A percentile compares a stretch with the other conserved stretches of the same genome.
phyloP scores from a whole-genome alignment of 176 grass and related monocot genomes.

The Pontederia crassipes region DNA sequence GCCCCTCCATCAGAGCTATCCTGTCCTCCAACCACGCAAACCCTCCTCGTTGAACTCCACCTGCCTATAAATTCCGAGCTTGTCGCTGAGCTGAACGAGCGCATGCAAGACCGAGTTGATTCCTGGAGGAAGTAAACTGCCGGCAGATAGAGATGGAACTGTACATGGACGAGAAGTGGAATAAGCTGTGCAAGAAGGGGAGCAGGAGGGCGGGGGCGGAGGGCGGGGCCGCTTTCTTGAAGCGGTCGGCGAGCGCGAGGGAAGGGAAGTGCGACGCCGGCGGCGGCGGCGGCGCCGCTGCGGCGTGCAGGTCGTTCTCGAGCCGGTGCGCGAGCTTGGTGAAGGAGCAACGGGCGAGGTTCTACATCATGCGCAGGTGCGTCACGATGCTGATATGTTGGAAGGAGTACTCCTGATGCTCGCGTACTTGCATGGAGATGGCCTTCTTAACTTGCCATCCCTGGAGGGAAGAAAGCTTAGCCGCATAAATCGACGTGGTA shows the following conservation, averaged over 20 bases:
- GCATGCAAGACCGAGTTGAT: no score
- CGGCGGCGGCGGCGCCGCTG: background rate
- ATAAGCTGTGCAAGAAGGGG: background rate
- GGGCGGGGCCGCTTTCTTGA: background rate
- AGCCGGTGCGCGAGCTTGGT: background rate
- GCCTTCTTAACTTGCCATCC: no score
- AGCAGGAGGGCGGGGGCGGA: background rate
- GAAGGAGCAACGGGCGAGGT: slow-evolving; percentile 4
- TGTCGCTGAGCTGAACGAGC: no score
- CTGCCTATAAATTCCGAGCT: no score
- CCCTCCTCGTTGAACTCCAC: no score
- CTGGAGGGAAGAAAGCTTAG: no score
- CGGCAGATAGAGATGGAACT: background rate
- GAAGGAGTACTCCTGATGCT: background rate
- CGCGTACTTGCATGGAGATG: no score
- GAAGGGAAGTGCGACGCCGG: background rate
- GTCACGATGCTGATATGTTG: slow-evolving; percentile 9
- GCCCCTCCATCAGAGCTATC: no score
- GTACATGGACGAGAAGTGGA: slow-evolving; percentile 4
- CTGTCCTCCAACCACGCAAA: no score
- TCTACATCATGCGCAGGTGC: slow-evolving; percentile 1
- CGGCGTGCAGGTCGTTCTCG: background rate
- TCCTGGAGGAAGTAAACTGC: no score
- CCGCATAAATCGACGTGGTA: no score
- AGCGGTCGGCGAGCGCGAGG: background rate